phyloP scores from a whole-genome alignment of 225 moss, liverwort and hornwort genomes.

The Bryoerythrophyllum caledonicum region DNA sequence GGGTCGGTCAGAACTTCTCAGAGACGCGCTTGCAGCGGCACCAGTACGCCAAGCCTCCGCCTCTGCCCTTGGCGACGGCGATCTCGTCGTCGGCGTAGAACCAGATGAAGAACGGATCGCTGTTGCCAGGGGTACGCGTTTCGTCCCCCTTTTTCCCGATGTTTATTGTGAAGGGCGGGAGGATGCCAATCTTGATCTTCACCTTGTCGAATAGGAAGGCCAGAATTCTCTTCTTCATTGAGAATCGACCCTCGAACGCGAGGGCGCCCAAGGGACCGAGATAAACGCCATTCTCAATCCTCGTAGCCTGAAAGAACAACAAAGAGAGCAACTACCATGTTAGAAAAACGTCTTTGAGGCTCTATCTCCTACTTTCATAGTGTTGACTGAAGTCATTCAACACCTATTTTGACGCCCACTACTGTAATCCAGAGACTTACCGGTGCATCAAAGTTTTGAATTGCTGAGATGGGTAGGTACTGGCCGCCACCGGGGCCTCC shows the following conservation, averaged over 20 bases:
- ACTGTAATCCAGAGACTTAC: constrained; percentile 29
- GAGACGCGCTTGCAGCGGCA: constrained; percentile 68
- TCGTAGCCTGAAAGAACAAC: constrained; percentile 48
- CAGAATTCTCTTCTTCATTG: constrained; percentile 62
- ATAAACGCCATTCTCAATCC: constrained; percentile 78
- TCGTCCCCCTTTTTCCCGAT: constrained; percentile 57
- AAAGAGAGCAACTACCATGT: neutral
- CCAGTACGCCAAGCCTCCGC: constrained; percentile 82
- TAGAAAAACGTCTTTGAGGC: neutral
- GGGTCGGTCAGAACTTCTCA: constrained; percentile 26
- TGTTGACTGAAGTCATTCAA: no score
- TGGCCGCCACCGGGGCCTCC: constrained; percentile 69
- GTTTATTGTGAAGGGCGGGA: constrained; percentile 64
- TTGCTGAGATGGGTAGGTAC: constrained; percentile 76
- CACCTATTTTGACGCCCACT: no score
- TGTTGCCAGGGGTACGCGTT: constrained; percentile 41
- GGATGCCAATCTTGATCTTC: constrained; percentile 69
- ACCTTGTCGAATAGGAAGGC: constrained; percentile 65
- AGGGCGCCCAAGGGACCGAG: constrained; percentile 70
- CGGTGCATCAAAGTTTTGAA: constrained; percentile 73
- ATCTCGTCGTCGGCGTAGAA: constrained; percentile 90
- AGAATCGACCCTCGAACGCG: constrained; percentile 56
- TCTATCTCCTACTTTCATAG: no score
- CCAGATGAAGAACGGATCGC: constrained; percentile 77
- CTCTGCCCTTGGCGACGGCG: constrained; percentile 66